Percentiles rank a stretch among this genome's conserved stretches.
Conservation (phyloP, 106 monocot genomes). For the Platanthera zijinensis region DNA sequence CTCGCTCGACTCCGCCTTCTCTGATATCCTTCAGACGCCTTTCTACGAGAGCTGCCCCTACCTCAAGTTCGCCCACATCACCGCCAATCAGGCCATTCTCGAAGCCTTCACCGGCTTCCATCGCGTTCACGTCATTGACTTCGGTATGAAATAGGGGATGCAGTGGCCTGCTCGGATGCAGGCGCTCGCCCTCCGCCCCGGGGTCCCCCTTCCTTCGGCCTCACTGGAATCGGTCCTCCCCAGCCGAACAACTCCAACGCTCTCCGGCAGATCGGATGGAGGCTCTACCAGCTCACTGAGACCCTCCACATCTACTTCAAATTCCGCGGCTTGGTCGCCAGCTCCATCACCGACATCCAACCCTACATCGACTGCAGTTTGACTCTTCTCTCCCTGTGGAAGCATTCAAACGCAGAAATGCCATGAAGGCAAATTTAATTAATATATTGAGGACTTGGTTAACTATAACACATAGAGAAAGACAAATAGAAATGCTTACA, state of each 20-base stretch:
- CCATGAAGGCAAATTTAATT: too few species aligned
- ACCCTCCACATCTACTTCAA: constrained; percentile 40
- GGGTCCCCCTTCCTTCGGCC: constrained; percentile 51
- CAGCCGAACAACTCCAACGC: constrained; percentile 42
- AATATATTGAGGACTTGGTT: too few species aligned
- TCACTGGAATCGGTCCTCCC: constrained; percentile 54
- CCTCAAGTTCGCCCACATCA: constrained; percentile 77
- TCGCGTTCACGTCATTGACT: constrained; percentile 57
- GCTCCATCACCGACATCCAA: constrained; percentile 41
- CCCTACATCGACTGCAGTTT: too few species aligned
- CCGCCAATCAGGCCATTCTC: constrained; percentile 68
- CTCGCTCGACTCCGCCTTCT: constrained; percentile 20
- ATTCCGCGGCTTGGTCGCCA: constrained; percentile 33
- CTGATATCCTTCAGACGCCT: constrained; percentile 43
- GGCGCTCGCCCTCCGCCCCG: constrained; percentile 54
- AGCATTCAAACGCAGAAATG: too few species aligned
- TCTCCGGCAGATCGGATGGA: constrained; percentile 45
- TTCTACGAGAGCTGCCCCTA: constrained; percentile 69
- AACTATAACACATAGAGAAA: too few species aligned
- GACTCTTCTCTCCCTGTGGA: too few species aligned
- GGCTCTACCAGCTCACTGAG: constrained; percentile 43
- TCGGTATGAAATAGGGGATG: constrained; percentile 62
- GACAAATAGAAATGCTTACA: too few species aligned
- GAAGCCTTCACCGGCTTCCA: too few species aligned
- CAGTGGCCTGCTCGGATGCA: constrained; percentile 73